Percentiles rank a stretch among this genome's conserved stretches.
Evolutionary conservation across 768 basidiomycete species (phyloP).

Genomic region (Collybiopsis confluens): DNA sequence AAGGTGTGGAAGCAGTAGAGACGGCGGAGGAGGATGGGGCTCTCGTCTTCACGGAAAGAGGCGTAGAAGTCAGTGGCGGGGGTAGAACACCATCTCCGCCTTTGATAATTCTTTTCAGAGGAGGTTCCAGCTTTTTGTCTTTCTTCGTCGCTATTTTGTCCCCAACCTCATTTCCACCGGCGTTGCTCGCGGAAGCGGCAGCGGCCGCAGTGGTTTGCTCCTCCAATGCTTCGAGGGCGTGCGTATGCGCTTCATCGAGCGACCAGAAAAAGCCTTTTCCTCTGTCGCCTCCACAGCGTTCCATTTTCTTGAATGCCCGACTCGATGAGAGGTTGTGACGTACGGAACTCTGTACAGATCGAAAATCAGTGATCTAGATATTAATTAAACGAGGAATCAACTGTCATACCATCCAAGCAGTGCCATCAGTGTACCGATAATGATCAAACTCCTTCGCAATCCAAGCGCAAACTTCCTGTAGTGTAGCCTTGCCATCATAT

Average conservation of each 20-base stretch:
- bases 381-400: conserved; percentile 8
- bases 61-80: conserved; percentile 65
- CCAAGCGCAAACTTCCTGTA: conserved; percentile 92
- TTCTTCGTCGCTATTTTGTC: conserved; percentile 49
- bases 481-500: conserved; percentile 79
- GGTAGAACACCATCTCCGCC: conserved; percentile 60
- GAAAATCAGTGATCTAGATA: conserved; percentile 10
- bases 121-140: conserved; percentile 58
- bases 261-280: conserved; percentile 96
- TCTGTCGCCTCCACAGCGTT: conserved; percentile 77
- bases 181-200: too few relatives aligned
- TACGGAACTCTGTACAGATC: conserved; percentile 76
- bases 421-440: conserved; percentile 79
- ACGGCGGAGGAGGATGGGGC: conserved; percentile 15
- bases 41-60: conserved; percentile 46
- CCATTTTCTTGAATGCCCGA: conserved; percentile 87
- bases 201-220: conserved; percentile 55
- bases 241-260: conserved; percentile 70
- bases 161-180: conserved; percentile 21
- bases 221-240: conserved; percentile 58
- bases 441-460: conserved; percentile 86
- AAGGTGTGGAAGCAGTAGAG: conserved; percentile 11
- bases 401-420: conserved; percentile 82
- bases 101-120: conserved; percentile 67
- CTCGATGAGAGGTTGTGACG: conserved; percentile 94